Conservation (phyloP, 176 grass and related monocot genomes). For the Thinopyrum elongatum region DNA sequence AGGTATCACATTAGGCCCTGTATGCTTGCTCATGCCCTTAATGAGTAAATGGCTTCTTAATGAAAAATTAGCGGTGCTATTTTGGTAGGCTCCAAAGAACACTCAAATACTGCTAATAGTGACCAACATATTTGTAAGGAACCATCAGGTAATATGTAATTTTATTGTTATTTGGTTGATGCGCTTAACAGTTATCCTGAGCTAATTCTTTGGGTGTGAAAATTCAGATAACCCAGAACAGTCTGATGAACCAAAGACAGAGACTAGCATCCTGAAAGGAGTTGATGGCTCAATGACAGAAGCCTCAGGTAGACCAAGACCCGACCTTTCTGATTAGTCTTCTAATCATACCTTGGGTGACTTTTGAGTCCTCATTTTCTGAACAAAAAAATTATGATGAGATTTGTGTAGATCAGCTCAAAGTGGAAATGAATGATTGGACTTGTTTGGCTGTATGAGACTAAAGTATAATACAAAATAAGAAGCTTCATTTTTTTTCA, state of each 20-base stretch:
- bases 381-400: not conserved
- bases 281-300: conserved; percentile 34
- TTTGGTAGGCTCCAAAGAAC: conserved; percentile 12
- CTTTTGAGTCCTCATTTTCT: conserved; percentile 12
- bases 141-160: conserved; percentile 34
- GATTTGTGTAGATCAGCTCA: not conserved
- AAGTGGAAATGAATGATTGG: not conserved
- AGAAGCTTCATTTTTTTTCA: not conserved
- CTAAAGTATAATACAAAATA: not conserved
- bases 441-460: not conserved
- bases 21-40: not conserved
- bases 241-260: conserved; percentile 24
- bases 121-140: conserved; percentile 27
- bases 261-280: conserved; percentile 12
- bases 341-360: not conserved
- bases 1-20: conserved; percentile 17
- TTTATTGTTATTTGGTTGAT: not conserved
- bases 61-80: not conserved
- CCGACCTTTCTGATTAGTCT: conserved; percentile 6
- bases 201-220: conserved; percentile 23
- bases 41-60: conserved; percentile 4
- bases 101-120: conserved; percentile 26
- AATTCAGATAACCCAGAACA: conserved; percentile 28
- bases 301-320: conserved; percentile 30
- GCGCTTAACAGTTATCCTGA: not conserved